These are phyloP conservation scores for Solanum dulcamara DNA, from an alignment of 257 asterid genomes.

Conservation along the genomic window DNA sequence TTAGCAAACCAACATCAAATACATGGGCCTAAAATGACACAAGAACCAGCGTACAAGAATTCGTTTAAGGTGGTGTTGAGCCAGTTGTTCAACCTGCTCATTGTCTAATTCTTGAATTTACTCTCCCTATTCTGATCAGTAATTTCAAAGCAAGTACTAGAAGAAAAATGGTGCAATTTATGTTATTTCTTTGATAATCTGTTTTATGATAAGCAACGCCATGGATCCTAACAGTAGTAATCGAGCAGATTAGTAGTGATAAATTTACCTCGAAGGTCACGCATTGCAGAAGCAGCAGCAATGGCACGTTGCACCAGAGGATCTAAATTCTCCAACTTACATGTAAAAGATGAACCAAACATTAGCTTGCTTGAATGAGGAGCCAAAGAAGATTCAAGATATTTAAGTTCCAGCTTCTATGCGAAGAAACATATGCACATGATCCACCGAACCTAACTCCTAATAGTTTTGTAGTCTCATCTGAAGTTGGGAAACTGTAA, in stretches of 20 bases:
- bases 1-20: neutral
- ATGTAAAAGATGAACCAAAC: slow-evolving; percentile 6
- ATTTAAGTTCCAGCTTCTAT: slow-evolving; percentile 2
- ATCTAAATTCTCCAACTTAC: slow-evolving; percentile 80
- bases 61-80: neutral
- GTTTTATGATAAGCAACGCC: neutral
- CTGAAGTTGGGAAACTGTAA: neutral
- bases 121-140: neutral
- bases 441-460: neutral
- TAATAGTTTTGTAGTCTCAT: neutral
- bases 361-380: slow-evolving; percentile 3
- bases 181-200: neutral
- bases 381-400: neutral
- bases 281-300: slow-evolving; percentile 60
- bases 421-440: slow-evolving; percentile 8
- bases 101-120: neutral
- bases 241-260: neutral
- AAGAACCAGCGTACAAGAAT: neutral
- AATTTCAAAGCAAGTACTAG: neutral
- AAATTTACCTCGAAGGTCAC: slow-evolving; percentile 71
- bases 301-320: slow-evolving; percentile 88
- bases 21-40: neutral
- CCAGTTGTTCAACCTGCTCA: neutral
- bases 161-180: neutral
- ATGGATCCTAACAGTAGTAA: neutral